Conservation (phyloP, 208 protist genomes). For the Acanthamoeba triangularis region DNA sequence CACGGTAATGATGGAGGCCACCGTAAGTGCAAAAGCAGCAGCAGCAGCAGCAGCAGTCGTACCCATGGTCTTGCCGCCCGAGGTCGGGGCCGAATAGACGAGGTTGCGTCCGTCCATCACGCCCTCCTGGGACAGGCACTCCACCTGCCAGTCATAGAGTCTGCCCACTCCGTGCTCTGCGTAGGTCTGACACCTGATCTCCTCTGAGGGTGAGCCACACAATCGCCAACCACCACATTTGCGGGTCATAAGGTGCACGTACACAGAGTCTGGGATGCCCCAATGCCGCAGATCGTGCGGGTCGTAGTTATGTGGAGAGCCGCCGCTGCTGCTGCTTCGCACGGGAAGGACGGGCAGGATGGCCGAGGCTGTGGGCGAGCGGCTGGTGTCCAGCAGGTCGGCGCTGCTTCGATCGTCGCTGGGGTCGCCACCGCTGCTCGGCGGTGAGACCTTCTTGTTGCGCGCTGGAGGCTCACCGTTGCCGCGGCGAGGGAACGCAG, state of each 20-base stretch:
- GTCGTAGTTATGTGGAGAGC: neutral
- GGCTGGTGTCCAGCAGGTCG: neutral
- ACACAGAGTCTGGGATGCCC: constrained; percentile 57
- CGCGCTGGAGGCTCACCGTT: neutral
- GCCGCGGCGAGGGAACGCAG: neutral
- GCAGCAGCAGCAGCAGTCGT: neutral
- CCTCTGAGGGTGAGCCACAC: neutral
- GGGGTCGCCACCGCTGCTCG: neutral
- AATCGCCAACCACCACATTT: too few relatives aligned
- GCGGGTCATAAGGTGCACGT: neutral
- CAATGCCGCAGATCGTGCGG: constrained; percentile 27
- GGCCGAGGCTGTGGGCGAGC: constrained; percentile 19
- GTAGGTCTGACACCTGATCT: constrained; percentile 25
- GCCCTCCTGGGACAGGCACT: constrained; percentile 66
- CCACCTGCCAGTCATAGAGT: constrained; percentile 72
- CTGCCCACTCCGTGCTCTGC: constrained; percentile 61
- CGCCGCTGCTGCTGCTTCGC: neutral
- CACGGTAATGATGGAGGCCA: too few relatives aligned
- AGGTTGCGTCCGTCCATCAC: constrained; percentile 79
- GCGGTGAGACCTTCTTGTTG: neutral
- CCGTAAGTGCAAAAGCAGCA: constrained; percentile 9
- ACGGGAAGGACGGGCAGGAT: neutral
- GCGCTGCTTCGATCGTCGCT: neutral
- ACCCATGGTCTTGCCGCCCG: constrained; percentile 84
- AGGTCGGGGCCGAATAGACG: constrained; percentile 86